A percentile compares a stretch with the other conserved stretches of the same genome.
Evolutionary conservation across 345 rosid genomes (phyloP).

Genomic region (Fremontodendron californicum): DNA sequence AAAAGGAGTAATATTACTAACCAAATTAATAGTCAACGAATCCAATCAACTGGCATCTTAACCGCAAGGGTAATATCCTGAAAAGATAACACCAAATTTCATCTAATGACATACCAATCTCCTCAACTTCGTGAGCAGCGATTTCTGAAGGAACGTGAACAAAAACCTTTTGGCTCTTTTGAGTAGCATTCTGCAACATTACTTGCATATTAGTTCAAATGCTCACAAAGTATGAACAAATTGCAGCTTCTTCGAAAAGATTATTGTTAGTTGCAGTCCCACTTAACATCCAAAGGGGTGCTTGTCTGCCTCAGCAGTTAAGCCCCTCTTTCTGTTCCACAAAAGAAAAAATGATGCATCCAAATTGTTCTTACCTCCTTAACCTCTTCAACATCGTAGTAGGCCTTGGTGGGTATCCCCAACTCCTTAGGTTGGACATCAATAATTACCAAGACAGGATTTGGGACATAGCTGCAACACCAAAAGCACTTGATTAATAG

Average conservation of each 20-base stretch:
- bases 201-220: neutral
- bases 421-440: conserved; percentile 89
- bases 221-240: neutral
- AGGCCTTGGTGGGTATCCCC: conserved; percentile 86
- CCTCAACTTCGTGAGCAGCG: conserved; percentile 70
- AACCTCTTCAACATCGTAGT: conserved; percentile 82
- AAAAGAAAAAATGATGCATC: neutral
- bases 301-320: neutral
- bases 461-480: conserved; percentile 69
- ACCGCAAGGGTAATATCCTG: neutral
- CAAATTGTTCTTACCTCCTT: conserved; percentile 44
- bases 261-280: neutral
- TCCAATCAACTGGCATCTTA: neutral
- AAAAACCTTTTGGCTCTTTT: conserved; percentile 81
- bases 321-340: neutral
- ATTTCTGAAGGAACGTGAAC: conserved; percentile 79
- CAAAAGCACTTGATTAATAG: conserved; percentile 8
- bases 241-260: neutral
- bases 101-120: neutral
- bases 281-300: conserved; percentile 1
- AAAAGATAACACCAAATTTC: neutral
- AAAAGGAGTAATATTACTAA: neutral
- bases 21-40: neutral
- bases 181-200: conserved; percentile 69
- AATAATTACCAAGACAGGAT: conserved; percentile 85